Conservation (phyloP, 768 basidiomycete species). For the Xerocomus brunneocitrinus region DNA sequence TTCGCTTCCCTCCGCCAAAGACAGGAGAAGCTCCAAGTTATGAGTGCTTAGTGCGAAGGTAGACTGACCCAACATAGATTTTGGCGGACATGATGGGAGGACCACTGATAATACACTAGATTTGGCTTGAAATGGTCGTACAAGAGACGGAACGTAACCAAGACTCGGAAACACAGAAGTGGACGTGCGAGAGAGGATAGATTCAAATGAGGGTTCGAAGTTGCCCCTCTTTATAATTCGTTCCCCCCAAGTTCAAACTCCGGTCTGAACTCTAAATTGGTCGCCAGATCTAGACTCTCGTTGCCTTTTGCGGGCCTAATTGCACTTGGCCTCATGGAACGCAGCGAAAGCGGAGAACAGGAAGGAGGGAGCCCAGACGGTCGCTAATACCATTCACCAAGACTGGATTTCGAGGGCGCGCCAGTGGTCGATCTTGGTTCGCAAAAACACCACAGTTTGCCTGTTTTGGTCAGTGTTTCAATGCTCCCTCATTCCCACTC, state of each 20-base stretch:
- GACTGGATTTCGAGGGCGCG: neutral
- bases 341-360: neutral
- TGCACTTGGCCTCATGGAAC: neutral
- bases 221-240: conserved; percentile 41
- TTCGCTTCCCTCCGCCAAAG: conserved; percentile 40
- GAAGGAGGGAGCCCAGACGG: neutral
- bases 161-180: conserved; percentile 49
- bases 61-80: conserved; percentile 94
- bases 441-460: neutral
- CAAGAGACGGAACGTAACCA: conserved; percentile 54
- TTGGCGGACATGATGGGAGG: conserved; percentile 58
- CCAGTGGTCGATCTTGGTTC: conserved; percentile 1
- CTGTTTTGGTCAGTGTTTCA: neutral
- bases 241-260: conserved; percentile 44
- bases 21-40: conserved; percentile 42
- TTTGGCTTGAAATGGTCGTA: conserved; percentile 45
- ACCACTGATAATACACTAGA: conserved; percentile 45
- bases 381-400: neutral
- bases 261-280: conserved; percentile 35
- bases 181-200: conserved; percentile 45
- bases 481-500: conserved; percentile 2
- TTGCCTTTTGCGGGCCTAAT: conserved; percentile 18
- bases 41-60: conserved; percentile 44
- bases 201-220: conserved; percentile 26
- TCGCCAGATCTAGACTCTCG: conserved; percentile 18